Evolutionary conservation across 1,284 basidiomycete genomes (phyloP), one percentile per base, ranked within the genome.

Genomic region (Rhodotorula sp.): DNA sequence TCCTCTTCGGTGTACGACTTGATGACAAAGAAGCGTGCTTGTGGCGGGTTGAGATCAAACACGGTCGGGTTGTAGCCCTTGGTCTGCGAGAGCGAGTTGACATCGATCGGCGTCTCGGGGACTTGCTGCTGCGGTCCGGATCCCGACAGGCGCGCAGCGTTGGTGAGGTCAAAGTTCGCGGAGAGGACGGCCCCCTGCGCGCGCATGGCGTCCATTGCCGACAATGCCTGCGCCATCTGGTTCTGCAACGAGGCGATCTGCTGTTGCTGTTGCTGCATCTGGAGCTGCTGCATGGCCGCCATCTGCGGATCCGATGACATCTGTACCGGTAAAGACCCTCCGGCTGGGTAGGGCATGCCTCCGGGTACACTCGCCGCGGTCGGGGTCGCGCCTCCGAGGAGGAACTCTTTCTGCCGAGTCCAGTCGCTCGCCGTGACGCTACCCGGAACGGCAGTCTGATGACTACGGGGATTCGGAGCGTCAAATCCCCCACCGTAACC

Each of bases 1-100:
- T 97, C 94, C 77, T 97, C 94, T 80, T 97, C 94, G 10, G 94
- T 97, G 82, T 95, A 97, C 1, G 91, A 94, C 81, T 97, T 96
- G 86, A 97, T 97, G 44, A 97, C 94, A 78, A 96, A 96, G 83
- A 86, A 97, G 24, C 93, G 86, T 14, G 94, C 93, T 80, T 87
- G 90, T 56, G 84, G 80, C 12, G 94, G 93, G 62, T 88, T 85
- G 67, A 87, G 87, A 76, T 95, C 91, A 77, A 95, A 96, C 54
- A 86, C 87, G 20, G 87, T 83, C 10, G 94, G 94, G 78, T 96
- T 96, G 79, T 96, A 93, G 17, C 93, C 93, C 81, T 95, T 95
- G 58, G 86, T 86, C 20, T 89, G 87, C 73, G 94, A 89, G 66
- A 96, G 83, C 59, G 89, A 86, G 30, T 91, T 89, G n/a, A 95